phyloP scores from a whole-genome alignment of 495 filamentous ascomycete genomes.

The Tuber brumale region DNA sequence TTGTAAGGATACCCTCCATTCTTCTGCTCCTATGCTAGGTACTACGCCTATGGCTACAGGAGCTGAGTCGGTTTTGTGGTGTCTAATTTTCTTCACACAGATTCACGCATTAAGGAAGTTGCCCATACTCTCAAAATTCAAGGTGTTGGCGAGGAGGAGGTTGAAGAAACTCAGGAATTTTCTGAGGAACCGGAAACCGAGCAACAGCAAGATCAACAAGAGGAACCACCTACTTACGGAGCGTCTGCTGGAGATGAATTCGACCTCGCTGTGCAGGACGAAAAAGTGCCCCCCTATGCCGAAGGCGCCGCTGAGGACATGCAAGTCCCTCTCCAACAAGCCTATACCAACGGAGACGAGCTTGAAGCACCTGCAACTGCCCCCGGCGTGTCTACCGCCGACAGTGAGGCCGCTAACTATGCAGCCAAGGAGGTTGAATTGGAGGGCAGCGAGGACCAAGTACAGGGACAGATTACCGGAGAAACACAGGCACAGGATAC shows the following conservation, averaged over 20 bases:
- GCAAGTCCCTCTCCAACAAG: conserved; percentile 7
- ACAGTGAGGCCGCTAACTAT: conserved; percentile 17
- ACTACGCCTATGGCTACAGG: background rate
- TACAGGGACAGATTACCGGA: conserved; percentile 6
- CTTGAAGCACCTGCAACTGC: conserved; percentile 11
- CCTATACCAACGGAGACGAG: conserved; percentile 18
- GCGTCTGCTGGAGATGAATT: conserved; percentile 5
- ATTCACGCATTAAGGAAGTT: conserved; percentile 38
- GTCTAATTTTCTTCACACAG: conserved; percentile 22
- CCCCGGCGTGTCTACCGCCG: conserved; percentile 9
- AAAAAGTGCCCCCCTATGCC: conserved; percentile 9
- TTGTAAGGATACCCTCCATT: conserved; percentile 25
- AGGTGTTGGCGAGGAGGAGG: conserved; percentile 25
- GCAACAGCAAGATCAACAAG: background rate
- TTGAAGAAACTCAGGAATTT: conserved; percentile 8
- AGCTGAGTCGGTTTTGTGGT: conserved; percentile 6
- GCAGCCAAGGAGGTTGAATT: conserved; percentile 6
- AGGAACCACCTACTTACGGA: conserved; percentile 7
- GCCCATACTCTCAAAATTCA: conserved; percentile 25
- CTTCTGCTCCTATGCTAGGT: background rate
- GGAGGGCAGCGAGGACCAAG: conserved; percentile 13
- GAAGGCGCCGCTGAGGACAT: conserved; percentile 12
- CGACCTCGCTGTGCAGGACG: conserved; percentile 17
- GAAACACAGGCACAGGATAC: conserved; percentile 6
- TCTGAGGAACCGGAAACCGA: conserved; percentile 9